These are phyloP conservation scores for Hygrocybe coccinea DNA, from an alignment of 768 basidiomycete genomes.

Conservation along the genomic window DNA sequence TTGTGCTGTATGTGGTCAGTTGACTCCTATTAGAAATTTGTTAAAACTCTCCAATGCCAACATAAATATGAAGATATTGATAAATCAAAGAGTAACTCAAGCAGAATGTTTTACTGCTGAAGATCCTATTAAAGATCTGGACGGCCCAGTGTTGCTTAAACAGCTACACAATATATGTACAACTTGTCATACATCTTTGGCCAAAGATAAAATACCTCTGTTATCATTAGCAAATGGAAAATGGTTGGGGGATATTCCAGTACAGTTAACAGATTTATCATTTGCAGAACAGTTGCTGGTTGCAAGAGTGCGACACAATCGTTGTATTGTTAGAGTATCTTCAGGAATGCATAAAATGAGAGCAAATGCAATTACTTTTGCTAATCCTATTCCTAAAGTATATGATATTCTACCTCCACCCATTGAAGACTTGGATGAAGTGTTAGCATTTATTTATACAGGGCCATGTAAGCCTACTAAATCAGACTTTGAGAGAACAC, in stretches of 20 bases:
- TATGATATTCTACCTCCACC: no score
- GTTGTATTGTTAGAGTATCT: no score
- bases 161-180: constrained; percentile 1
- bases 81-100: neutral
- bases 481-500: no score
- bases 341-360: no score
- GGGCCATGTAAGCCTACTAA: no score
- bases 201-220: constrained; percentile 21
- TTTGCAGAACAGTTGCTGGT: no score
- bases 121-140: neutral
- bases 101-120: neutral
- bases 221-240: constrained; percentile 10
- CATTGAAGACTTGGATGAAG: no score
- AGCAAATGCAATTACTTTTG: no score
- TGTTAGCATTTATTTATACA: no score
- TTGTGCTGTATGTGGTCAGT: constrained; percentile 1
- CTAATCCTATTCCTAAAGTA: no score
- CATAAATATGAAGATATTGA: neutral
- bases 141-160: neutral
- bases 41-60: neutral
- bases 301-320: no score
- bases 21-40: neutral
- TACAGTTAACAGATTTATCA: no score
- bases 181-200: constrained; percentile 24
- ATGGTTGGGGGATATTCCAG: constrained; percentile 33